Base-by-base conservation (phyloP, 1,139 yeast species). In the Geotrichum australiense region DNA sequence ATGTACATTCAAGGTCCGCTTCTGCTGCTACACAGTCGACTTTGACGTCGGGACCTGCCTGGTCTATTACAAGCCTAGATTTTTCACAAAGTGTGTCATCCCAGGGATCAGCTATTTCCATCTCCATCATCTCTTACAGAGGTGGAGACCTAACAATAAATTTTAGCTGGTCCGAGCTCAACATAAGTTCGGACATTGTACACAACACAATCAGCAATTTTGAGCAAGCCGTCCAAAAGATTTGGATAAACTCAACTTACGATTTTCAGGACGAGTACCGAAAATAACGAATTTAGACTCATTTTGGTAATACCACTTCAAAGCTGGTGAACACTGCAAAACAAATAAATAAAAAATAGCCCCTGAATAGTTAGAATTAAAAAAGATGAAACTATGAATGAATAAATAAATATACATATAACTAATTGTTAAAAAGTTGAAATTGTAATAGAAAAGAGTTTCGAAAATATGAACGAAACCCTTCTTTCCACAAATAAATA, bases 101-200 rank as follows among this genome's bases (percentile, higher is more conserved):
- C 6, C 31, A 30, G 4, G 41, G 41, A 8, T 23, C 41, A 2
- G 31, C 36, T 10, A 30, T 37, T 3, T 16, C n/a, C 16, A 10
- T 37, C 16, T 23, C 24, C 21, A 24, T 20, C 11, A 25, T 37
- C 6, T 37, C 41, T 18, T 23, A 12, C 16, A 22, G 11, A 7
- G 34, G 34, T 14, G 36, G 35, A 7, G 41, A 31, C 16, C n/a
- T 37, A 18, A 31, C 20, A 31, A 32, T 37, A 4, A 22, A 25
- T 11, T 37, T 37, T 31, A 12, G 15, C 14, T 37, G 36, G 35
- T 23, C 36, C 4, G 14, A 16, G 11, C 26, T 24, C 28, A 22
- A 18, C 3, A 29, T 37, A 8, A 7, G 15, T 11, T 7, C 22
- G 4, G 19, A 18, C 6, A 2, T 30, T 4, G 36, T 25, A 4